Evolutionary conservation across 2,329 filamentous ascomycete species (phyloP), one percentile per base, ranked within the genome.

Genomic region (Didymella pomorum): DNA sequence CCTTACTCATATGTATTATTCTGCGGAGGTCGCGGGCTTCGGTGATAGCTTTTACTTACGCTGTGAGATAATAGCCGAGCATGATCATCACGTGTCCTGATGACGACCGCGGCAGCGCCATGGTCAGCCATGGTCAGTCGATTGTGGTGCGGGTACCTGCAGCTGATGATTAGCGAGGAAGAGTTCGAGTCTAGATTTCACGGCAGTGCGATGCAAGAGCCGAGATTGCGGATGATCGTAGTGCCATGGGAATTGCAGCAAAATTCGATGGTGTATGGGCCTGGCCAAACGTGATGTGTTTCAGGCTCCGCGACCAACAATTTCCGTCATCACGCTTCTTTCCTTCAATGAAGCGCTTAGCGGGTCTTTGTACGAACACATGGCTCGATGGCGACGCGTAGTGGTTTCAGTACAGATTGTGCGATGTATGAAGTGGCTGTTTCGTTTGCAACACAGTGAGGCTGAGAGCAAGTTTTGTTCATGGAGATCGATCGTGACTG

Each of bases 141-240:
- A 51, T 42, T 26, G 26, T 18, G 16, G 47, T 47, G 23, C 55
- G 43, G 55, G 55, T 52, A 58, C 55, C 55, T 52, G 49, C 43
- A 58, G 33, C 29, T 42, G 16, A 2, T 43, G 3, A 29, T 39
- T 39, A 52, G 37, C 29, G 49, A 48, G n/a, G 21, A 11, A 26
- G 20, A 28, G n/a, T n/a, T 50, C 14, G 18, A 41, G 46, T 39
- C 41, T 29, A 39, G 16, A 16, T 4, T 16, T 18, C 37, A 48
- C 28, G 18, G 44, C 28, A 46, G 33, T 20, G 9, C 29, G 35
- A 35, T 23, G n/a, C 8, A 49, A 37, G 21, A 39, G 39, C 43
- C 28, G 29, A 48, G 11, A 52, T 37, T 28, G 18, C 12, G 33
- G 12, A 25, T 31, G 9, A 16, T 25, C 4, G 9, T 31, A 14